Percentiles rank a stretch among this genome's conserved stretches.
Conservation (phyloP, 1,284 basidiomycete species). For the Sanghuangporus baumii region DNA sequence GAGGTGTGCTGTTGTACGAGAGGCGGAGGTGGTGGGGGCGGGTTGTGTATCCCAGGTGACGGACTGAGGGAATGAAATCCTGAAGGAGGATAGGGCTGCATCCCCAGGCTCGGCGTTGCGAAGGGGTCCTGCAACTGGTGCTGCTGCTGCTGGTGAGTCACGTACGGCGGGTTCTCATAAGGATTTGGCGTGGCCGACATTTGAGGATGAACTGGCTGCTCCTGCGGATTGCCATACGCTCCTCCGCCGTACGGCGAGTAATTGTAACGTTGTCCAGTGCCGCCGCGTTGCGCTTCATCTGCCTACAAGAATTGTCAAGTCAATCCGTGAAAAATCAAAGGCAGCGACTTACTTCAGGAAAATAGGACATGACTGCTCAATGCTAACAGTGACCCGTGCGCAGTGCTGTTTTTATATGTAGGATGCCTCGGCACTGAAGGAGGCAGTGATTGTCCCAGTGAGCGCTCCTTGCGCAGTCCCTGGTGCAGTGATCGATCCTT, state of each 20-base stretch:
- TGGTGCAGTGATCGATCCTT: neutral
- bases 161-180: slow-evolving; percentile 16
- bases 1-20: neutral
- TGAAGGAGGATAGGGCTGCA: slow-evolving; percentile 1
- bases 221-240: slow-evolving; percentile 3
- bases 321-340: neutral
- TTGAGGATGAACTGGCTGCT: slow-evolving; percentile 2
- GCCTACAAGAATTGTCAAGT: slow-evolving; percentile 5
- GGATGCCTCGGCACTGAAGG: neutral
- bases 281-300: slow-evolving; percentile 16
- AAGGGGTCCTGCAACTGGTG: slow-evolving; percentile 16
- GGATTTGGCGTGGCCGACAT: slow-evolving; percentile 21
- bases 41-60: slow-evolving; percentile 1
- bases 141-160: neutral
- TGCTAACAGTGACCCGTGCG: neutral
- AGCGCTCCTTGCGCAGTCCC: neutral
- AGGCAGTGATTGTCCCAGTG: neutral
- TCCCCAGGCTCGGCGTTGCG: slow-evolving; percentile 3
- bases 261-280: neutral
- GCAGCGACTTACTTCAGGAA: slow-evolving; percentile 9
- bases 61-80: neutral
- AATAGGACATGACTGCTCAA: slow-evolving; percentile 11
- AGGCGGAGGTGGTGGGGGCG: slow-evolving; percentile 11
- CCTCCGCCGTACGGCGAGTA: slow-evolving; percentile 7
- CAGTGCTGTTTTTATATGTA: neutral